phyloP scores from a whole-genome alignment of 1,284 basidiomycete genomes.

The Sutorius eximius region DNA sequence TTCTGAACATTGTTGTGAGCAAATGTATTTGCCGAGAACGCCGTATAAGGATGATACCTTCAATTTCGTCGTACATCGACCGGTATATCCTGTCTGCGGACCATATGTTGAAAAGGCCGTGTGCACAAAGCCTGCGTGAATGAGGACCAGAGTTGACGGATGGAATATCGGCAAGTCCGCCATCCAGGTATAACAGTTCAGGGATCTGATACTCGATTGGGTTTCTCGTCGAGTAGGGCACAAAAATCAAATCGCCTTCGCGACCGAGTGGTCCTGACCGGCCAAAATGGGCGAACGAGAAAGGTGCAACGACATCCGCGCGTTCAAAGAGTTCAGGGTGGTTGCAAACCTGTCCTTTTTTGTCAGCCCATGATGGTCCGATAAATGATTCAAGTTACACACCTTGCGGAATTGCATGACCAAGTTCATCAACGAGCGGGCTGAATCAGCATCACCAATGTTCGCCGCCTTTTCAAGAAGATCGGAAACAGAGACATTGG shows the following conservation, averaged over 20 bases:
- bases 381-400: constrained; percentile 6
- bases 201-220: constrained; percentile 84
- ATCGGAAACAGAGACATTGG: constrained; percentile 94
- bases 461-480: constrained; percentile 91
- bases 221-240: constrained; percentile 86
- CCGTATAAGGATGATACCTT: constrained; percentile 42
- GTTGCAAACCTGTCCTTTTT: constrained; percentile 80
- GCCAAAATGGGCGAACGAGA: constrained; percentile 85
- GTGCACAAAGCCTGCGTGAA: constrained; percentile 61
- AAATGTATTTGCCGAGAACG: background rate
- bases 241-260: constrained; percentile 81
- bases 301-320: constrained; percentile 92
- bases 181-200: constrained; percentile 75
- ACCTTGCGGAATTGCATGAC: constrained; percentile 99
- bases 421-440: constrained; percentile 95
- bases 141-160: constrained; percentile 55
- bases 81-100: constrained; percentile 75
- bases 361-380: constrained; percentile 4
- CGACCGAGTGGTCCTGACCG: constrained; percentile 79
- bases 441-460: constrained; percentile 85
- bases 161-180: constrained; percentile 73
- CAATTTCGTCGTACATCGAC: constrained; percentile 61
- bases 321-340: constrained; percentile 98
- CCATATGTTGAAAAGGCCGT: constrained; percentile 91
- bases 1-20: constrained; percentile 28